Evolutionary conservation across 176 grass and related monocot species (phyloP).

Genomic region (Panicum miliaceum): DNA sequence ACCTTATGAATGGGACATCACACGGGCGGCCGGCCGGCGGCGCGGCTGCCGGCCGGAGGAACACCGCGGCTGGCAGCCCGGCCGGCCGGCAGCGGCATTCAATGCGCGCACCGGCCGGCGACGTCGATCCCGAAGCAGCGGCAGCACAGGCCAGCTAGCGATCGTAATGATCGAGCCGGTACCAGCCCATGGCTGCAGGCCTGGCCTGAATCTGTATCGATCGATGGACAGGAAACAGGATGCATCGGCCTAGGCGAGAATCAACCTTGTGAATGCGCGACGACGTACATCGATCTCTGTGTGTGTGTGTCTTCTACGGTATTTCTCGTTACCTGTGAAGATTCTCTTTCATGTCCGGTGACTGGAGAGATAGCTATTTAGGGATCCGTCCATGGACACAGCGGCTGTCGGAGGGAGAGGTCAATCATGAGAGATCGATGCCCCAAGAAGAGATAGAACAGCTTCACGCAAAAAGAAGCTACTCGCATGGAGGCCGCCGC

Average conservation of each 20-base stretch:
- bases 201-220: neutral
- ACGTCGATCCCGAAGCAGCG: constrained; percentile 21
- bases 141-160: neutral
- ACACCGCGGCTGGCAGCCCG: neutral
- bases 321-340: neutral
- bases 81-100: neutral
- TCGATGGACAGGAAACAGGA: too few species aligned
- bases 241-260: constrained; percentile 5
- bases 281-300: neutral
- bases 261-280: neutral
- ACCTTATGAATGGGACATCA: neutral
- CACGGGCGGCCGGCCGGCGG: constrained; percentile 3
- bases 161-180: neutral
- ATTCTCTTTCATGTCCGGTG: neutral
- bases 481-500: neutral
- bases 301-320: too few species aligned
- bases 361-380: neutral
- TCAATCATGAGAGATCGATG: neutral
- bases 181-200: neutral
- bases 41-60: constrained; percentile 26
- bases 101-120: neutral
- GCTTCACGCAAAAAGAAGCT: neutral
- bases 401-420: neutral
- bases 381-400: neutral
- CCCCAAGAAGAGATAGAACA: neutral